phyloP scores from a whole-genome alignment of 805 yeast species.

The Saccharomycopsis sp. region DNA sequence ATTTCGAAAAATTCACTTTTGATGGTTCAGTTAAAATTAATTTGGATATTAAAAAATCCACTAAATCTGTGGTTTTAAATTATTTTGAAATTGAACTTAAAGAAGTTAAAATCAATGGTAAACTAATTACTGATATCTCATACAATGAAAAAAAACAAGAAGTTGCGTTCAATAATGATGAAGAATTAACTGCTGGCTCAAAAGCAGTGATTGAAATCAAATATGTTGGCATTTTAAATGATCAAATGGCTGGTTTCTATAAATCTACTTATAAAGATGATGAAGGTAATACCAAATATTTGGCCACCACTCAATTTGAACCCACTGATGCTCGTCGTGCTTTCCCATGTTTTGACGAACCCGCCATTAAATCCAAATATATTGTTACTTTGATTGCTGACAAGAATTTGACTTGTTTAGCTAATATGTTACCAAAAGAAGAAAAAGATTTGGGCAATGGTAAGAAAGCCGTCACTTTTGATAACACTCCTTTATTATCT shows the following conservation, averaged over 20 bases:
- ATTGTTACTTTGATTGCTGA: slow-evolving; percentile 52
- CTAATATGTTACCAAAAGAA: slow-evolving; percentile 56
- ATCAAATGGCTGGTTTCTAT: slow-evolving; percentile 78
- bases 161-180: slow-evolving; percentile 46
- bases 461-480: slow-evolving; percentile 48
- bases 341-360: slow-evolving; percentile 82
- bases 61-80: slow-evolving; percentile 45
- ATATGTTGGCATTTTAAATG: slow-evolving; percentile 57
- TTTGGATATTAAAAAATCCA: slow-evolving; percentile 38
- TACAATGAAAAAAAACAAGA: slow-evolving; percentile 50
- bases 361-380: slow-evolving; percentile 66
- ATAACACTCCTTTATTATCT: slow-evolving; percentile 73
- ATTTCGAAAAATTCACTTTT: slow-evolving; percentile 47
- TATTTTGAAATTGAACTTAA: slow-evolving; percentile 54
- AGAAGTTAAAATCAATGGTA: slow-evolving; percentile 31
- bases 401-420: slow-evolving; percentile 45
- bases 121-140: slow-evolving; percentile 32
- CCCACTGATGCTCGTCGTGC: slow-evolving; percentile 82
- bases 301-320: slow-evolving; percentile 82
- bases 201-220: slow-evolving; percentile 36
- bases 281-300: slow-evolving; percentile 52
- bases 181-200: slow-evolving; percentile 29
- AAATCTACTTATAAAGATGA: slow-evolving; percentile 50
- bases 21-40: slow-evolving; percentile 46
- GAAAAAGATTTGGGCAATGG: slow-evolving; percentile 33